These are phyloP conservation scores for Phaeoacremonium minimum DNA, from an alignment of 2,329 filamentous ascomycete genomes.

Conservation along the genomic window DNA sequence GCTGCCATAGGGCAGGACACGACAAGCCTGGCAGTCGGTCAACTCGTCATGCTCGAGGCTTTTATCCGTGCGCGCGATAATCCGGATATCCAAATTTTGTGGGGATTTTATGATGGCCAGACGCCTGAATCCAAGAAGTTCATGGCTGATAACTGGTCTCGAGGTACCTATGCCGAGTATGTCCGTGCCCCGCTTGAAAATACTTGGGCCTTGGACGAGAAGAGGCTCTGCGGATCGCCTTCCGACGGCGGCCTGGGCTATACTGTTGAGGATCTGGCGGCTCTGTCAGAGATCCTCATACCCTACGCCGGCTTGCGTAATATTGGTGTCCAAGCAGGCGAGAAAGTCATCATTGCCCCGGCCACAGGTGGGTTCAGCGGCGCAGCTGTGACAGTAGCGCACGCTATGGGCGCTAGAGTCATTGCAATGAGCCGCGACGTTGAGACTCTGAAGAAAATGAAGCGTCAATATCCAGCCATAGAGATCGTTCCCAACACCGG, in stretches of 20 bases:
- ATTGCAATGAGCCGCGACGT: constrained; percentile 43
- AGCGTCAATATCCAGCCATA: constrained; percentile 20
- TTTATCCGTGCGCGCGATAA: constrained; percentile 28
- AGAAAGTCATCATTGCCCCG: constrained; percentile 39
- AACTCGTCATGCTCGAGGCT: constrained; percentile 27
- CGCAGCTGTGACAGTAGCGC: constrained; percentile 35
- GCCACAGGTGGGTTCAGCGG: constrained; percentile 43
- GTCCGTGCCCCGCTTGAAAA: constrained; percentile 29
- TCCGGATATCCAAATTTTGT: constrained; percentile 17
- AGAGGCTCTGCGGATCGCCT: constrained; percentile 14
- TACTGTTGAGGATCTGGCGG: constrained; percentile 28
- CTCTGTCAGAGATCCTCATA: constrained; percentile 28
- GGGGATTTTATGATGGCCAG: constrained; percentile 21
- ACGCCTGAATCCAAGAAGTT: constrained; percentile 18
- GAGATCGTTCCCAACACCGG: constrained; percentile 36
- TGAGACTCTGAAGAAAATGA: constrained; percentile 26
- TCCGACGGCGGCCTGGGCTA: constrained; percentile 28
- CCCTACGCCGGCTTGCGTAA: constrained; percentile 39
- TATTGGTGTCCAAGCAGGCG: constrained; percentile 36
- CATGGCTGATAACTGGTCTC: constrained; percentile 23
- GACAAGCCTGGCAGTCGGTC: constrained; percentile 19
- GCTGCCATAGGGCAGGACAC: constrained; percentile 25
- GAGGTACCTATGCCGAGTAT: constrained; percentile 26
- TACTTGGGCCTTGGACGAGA: constrained; percentile 24
- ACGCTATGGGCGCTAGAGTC: constrained; percentile 44